Percentiles rank a stretch among this genome's conserved stretches.
phyloP scores from a whole-genome alignment of 352 stramenopile species.

The Phytopythium delawarense region DNA sequence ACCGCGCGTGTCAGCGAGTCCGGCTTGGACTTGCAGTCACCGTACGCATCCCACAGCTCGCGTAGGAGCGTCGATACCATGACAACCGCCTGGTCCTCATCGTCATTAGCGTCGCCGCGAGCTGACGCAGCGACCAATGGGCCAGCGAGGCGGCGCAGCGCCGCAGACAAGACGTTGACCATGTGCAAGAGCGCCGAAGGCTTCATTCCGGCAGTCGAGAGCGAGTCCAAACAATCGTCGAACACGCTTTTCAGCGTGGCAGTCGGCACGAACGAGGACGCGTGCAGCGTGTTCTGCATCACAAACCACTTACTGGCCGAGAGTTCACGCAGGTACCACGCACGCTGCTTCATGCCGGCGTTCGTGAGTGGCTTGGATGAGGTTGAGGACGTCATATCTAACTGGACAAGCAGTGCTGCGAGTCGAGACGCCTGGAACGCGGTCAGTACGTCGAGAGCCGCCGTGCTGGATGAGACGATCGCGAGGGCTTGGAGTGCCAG shows the following conservation, averaged over 20 bases:
- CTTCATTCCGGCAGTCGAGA: conserved; percentile 55
- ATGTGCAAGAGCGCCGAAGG: conserved; percentile 54
- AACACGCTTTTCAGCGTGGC: conserved; percentile 33
- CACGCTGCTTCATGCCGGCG: conserved; percentile 14
- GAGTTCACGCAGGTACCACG: conserved; percentile 29
- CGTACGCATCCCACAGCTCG: conserved; percentile 68
- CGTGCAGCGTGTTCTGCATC: conserved; percentile 42
- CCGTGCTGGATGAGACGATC: conserved; percentile 23
- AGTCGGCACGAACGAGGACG: conserved; percentile 44
- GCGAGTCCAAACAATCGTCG: conserved; percentile 38
- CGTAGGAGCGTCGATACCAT: conserved; percentile 38
- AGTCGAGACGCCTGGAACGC: conserved; percentile 30
- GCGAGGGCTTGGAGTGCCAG: conserved; percentile 32
- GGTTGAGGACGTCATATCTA: conserved; percentile 18
- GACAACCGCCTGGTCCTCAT: not conserved
- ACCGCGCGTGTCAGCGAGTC: conserved; percentile 63
- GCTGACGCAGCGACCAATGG: conserved; percentile 18
- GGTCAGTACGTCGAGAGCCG: conserved; percentile 26
- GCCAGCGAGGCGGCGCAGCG: conserved; percentile 41
- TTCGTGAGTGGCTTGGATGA: not conserved
- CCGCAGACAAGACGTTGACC: conserved; percentile 57
- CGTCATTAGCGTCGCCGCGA: conserved; percentile 8
- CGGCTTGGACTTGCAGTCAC: conserved; percentile 61
- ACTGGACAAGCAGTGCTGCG: conserved; percentile 30
- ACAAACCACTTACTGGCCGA: conserved; percentile 55